Conservation (phyloP, 129 eudicot genomes). For the Helichrysum umbraculigerum region DNA sequence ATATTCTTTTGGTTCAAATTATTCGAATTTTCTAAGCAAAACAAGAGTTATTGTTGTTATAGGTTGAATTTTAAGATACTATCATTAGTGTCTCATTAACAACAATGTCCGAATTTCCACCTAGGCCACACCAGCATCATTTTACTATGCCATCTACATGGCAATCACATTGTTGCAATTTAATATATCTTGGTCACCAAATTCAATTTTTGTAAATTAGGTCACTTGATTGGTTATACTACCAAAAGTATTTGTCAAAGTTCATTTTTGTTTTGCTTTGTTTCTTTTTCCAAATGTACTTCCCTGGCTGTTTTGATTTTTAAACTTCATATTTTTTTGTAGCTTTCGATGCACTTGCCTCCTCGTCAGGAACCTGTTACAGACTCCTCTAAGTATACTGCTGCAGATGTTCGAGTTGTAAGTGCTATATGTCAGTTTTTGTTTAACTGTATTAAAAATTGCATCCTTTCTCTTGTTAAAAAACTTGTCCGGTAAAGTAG, state of each 20-base stretch:
- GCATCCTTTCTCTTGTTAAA: not conserved
- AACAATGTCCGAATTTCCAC: not conserved
- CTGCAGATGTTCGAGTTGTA: slow-evolving; percentile 99
- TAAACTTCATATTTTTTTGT: not conserved
- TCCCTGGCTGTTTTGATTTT: slow-evolving; percentile 1
- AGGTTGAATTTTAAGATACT: not conserved
- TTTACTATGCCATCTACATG: not conserved
- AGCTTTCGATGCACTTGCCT: slow-evolving; percentile 56
- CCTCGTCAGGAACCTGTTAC: slow-evolving; percentile 72
- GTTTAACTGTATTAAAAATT: not conserved
- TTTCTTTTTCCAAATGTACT: not conserved
- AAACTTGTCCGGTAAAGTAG: not conserved
- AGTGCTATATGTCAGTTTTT: slow-evolving; percentile 32
- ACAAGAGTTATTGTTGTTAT: not conserved
- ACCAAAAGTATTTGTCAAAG: not conserved
- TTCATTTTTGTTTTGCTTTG: not conserved
- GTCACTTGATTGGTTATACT: not conserved
- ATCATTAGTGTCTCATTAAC: not conserved
- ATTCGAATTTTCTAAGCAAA: not conserved
- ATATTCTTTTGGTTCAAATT: not conserved
- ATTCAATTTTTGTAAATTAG: not conserved
- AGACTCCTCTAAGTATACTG: slow-evolving; percentile 82
- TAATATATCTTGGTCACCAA: not conserved
- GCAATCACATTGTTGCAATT: not conserved
- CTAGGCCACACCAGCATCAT: slow-evolving; percentile 14